phyloP scores from a whole-genome alignment of 306 rosid genomes.

The Lathyrus aphaca region DNA sequence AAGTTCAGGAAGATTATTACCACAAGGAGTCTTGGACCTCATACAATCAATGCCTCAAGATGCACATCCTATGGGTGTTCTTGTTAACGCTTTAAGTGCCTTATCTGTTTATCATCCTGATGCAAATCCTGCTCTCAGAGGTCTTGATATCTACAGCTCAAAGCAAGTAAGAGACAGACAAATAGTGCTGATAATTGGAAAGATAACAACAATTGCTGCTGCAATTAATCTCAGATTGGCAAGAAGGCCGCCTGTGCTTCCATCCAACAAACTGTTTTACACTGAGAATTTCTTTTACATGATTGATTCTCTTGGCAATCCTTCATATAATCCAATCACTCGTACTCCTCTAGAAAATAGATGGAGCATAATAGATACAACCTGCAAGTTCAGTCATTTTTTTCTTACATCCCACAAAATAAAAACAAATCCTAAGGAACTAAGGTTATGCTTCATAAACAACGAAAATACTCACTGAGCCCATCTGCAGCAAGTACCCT shows the following conservation, averaged over 20 bases:
- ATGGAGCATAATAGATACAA: no score
- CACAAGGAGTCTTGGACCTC: no score
- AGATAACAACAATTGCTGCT: slow-evolving; percentile 89
- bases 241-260: slow-evolving; percentile 91
- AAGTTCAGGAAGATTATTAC: no score
- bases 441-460: no score
- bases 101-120: slow-evolving; percentile 90
- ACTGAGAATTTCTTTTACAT: slow-evolving; percentile 86
- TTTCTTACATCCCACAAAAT: no score
- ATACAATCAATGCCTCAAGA: slow-evolving; percentile 94
- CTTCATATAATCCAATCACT: no score
- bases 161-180: slow-evolving; percentile 91
- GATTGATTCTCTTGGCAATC: slow-evolving; percentile 91
- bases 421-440: no score
- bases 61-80: slow-evolving; percentile 97
- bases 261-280: slow-evolving; percentile 77
- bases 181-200: slow-evolving; percentile 81
- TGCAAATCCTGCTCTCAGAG: slow-evolving; percentile 88
- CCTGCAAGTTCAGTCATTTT: no score
- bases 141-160: slow-evolving; percentile 77
- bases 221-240: slow-evolving; percentile 81
- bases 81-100: slow-evolving; percentile 83
- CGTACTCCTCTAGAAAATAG: no score
- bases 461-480: no score
- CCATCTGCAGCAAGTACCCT: no score